phyloP scores from a whole-genome alignment of 2,329 filamentous ascomycete species.

The Parafenestella ontariensis region DNA sequence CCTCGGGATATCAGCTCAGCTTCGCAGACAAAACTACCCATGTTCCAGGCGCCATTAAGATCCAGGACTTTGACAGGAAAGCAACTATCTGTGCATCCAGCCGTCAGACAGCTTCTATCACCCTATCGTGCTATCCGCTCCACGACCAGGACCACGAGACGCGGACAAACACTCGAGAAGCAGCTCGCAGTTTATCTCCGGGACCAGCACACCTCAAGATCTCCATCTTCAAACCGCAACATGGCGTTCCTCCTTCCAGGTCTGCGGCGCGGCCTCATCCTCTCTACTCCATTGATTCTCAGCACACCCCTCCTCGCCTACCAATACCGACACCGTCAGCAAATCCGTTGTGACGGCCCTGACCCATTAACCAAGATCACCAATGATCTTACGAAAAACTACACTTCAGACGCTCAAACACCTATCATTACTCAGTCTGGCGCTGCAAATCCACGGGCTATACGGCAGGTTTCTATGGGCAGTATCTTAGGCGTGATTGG shows the following conservation, averaged over 20 bases:
- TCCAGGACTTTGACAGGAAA: not conserved
- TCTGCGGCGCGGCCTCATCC: constrained; percentile 47
- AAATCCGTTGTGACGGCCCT: constrained; percentile 48
- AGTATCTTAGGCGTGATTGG: constrained; percentile 54
- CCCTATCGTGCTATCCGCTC: not conserved
- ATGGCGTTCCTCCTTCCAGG: constrained; percentile 53
- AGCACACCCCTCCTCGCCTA: constrained; percentile 41
- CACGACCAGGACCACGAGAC: constrained; percentile 1
- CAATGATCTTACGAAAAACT: constrained; percentile 42
- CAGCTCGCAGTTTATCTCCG: constrained; percentile 28
- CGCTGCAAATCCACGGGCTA: constrained; percentile 49
- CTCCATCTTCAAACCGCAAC: constrained; percentile 4
- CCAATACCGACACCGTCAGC: constrained; percentile 31
- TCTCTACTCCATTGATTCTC: constrained; percentile 47
- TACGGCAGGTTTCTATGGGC: constrained; percentile 56
- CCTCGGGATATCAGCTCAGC: constrained; percentile 6
- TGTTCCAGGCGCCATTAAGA: constrained; percentile 25
- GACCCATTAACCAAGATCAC: constrained; percentile 49
- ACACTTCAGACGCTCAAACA: constrained; percentile 48
- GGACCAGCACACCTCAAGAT: constrained; percentile 14
- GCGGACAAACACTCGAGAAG: constrained; percentile 15
- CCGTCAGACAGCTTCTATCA: not conserved
- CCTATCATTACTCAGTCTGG: constrained; percentile 50
- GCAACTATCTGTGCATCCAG: not conserved
- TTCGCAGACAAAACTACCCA: constrained; percentile 10